A percentile compares a stretch with the other conserved stretches of the same genome.
These are phyloP conservation scores for Eucalyptus grandis DNA, from an alignment of 345 rosid species.

Conservation along the genomic window DNA sequence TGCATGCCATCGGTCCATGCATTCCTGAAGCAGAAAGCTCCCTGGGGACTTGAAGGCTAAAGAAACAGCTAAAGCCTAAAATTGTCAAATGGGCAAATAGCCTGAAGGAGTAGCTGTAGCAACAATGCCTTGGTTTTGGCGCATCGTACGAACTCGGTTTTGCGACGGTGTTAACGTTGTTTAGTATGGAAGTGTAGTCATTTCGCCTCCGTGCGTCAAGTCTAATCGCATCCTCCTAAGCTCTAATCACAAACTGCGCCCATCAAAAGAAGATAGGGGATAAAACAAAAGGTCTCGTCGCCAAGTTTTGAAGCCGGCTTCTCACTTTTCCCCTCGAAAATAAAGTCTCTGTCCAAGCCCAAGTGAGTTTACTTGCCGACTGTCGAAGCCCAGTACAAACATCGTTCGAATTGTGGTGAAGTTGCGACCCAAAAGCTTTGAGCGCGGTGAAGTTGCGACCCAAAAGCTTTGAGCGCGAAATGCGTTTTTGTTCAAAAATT, in stretches of 20 bases:
- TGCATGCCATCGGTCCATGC: background rate
- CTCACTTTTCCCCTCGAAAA: background rate
- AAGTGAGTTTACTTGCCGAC: background rate
- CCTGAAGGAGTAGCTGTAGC: background rate
- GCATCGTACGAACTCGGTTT: background rate
- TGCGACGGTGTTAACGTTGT: background rate
- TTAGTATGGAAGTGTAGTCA: background rate
- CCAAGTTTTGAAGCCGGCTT: background rate
- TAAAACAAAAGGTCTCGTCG: background rate
- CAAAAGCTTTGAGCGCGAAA: too few species aligned
- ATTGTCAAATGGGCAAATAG: background rate
- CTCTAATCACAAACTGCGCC: background rate
- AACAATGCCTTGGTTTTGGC: background rate
- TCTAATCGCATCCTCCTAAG: background rate
- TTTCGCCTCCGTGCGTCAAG: background rate
- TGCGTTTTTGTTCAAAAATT: too few species aligned
- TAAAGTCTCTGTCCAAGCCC: background rate
- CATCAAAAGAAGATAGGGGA: background rate
- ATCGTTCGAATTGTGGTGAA: background rate
- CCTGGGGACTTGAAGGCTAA: background rate
- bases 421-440: background rate
- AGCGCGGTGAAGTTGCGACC: background rate
- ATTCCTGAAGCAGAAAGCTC: background rate
- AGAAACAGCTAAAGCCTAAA: background rate
- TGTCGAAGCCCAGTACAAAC: background rate